Percentiles rank a stretch among this genome's conserved stretches.
Conservation (phyloP, 2,329 filamentous ascomycete species). For the Arachnopeziza araneosa region DNA sequence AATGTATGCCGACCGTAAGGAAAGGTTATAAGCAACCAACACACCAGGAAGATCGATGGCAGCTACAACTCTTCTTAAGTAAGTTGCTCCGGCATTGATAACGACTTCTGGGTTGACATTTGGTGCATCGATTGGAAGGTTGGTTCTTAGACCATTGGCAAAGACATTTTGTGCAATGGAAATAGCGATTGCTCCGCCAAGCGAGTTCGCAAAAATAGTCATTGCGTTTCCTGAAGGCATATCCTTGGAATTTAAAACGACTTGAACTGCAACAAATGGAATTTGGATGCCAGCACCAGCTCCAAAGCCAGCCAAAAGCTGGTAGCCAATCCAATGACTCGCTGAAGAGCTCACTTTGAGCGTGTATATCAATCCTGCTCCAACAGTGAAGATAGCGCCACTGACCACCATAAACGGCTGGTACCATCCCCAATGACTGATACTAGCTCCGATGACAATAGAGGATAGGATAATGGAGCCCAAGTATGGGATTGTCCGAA, state of each 20-base stretch:
- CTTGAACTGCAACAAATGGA: slow-evolving; percentile 45
- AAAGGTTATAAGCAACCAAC: slow-evolving; percentile 35
- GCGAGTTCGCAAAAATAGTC: slow-evolving; percentile 52
- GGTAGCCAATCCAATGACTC: slow-evolving; percentile 47
- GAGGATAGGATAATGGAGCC: slow-evolving; percentile 40
- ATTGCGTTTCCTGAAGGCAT: slow-evolving; percentile 51
- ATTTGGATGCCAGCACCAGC: slow-evolving; percentile 37
- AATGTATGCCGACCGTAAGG: slow-evolving; percentile 23
- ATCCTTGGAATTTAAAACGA: slow-evolving; percentile 46
- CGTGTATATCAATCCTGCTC: slow-evolving; percentile 38
- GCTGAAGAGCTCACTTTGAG: slow-evolving; percentile 37
- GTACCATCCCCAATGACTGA: slow-evolving; percentile 38
- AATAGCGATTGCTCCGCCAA: slow-evolving; percentile 54
- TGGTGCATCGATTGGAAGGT: slow-evolving; percentile 30
- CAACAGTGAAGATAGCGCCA: slow-evolving; percentile 38
- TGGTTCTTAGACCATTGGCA: slow-evolving; percentile 24
- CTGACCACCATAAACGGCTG: slow-evolving; percentile 43
- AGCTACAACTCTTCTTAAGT: slow-evolving; percentile 33
- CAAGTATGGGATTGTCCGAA: slow-evolving; percentile 39
- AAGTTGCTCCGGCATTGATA: slow-evolving; percentile 39
- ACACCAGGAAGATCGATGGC: slow-evolving; percentile 33
- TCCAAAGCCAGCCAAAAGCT: slow-evolving; percentile 44
- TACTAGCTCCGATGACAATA: slow-evolving; percentile 35
- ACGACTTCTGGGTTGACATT: slow-evolving; percentile 23
- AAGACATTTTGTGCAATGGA: slow-evolving; percentile 50